Percentiles rank a stretch among this genome's conserved stretches.
Conservation (phyloP, 2,329 filamentous ascomycete genomes). For the Neofusicoccum cordaticola region DNA sequence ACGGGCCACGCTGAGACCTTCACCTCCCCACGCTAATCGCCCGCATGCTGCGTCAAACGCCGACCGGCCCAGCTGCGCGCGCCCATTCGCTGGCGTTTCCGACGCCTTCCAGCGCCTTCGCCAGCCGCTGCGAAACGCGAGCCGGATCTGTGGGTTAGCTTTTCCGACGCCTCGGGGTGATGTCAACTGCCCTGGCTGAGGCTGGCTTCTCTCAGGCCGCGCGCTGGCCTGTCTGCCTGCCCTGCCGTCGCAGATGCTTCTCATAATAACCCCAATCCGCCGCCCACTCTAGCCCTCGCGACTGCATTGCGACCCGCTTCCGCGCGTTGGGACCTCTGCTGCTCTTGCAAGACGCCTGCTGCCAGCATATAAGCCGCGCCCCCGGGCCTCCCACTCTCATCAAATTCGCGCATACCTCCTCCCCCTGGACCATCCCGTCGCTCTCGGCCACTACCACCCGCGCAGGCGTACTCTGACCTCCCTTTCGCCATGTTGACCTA, state of each 20-base stretch:
- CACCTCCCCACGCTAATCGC: slow-evolving; percentile 27
- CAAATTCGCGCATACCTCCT: neutral
- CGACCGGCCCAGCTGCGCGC: slow-evolving; percentile 11
- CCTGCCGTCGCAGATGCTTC: slow-evolving; percentile 1
- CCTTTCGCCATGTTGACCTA: slow-evolving; percentile 21
- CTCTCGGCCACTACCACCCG: neutral
- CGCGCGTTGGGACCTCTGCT: neutral
- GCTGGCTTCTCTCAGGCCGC: slow-evolving; percentile 9
- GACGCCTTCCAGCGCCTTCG: slow-evolving; percentile 9
- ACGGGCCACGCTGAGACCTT: slow-evolving; percentile 21
- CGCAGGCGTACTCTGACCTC: neutral
- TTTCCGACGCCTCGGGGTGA: slow-evolving; percentile 15
- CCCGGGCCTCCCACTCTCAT: slow-evolving; percentile 1
- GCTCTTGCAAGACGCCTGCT: neutral
- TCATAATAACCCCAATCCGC: slow-evolving; percentile 7
- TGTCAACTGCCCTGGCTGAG: slow-evolving; percentile 17
- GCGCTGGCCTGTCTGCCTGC: slow-evolving; percentile 12
- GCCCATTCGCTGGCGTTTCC: slow-evolving; percentile 15
- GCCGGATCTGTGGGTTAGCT: slow-evolving; percentile 10
- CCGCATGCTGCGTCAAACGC: slow-evolving; percentile 18
- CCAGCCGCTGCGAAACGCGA: neutral
- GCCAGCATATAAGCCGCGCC: neutral
- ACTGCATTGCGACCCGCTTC: slow-evolving; percentile 10
- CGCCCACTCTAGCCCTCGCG: slow-evolving; percentile 8
- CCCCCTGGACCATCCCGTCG: neutral